Base-by-base conservation (phyloP, 169 alveolate species). In the Eimeria praecox region DNA sequence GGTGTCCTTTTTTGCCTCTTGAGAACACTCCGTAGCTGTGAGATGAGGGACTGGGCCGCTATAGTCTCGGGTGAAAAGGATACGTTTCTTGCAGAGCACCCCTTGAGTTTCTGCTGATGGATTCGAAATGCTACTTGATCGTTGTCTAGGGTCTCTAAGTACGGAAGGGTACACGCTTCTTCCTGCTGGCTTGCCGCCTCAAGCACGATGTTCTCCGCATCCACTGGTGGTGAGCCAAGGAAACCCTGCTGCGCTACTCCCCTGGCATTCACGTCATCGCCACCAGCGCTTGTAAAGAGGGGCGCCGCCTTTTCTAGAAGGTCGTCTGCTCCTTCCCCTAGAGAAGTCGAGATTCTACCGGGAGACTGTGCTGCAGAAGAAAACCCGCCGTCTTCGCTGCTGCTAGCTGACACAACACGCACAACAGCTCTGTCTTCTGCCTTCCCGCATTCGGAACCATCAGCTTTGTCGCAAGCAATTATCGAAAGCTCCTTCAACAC, bases 401-500 rank as follows among this genome's bases (percentile, higher is more conserved):
- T 83, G 64, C 80, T 10, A 12, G 38, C 64, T 9, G 30, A 62
- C 64, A 62, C 78, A 62, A 87, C 24, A 46, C 93, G 93, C 59
- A 35, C 52, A 35, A 59, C 30, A 38, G 52, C 40, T 33, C 71
- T 52, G 46, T 52, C 71, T 46, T 52, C 71, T 35, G 49, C 69
- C 12, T 49, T 33, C 9, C 62, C 77, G 56, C 46, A 16, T 12
- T 62, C 80, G 8, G 40, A 5, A 3, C n/a, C 93, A 33, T 35
- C 83, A 62, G 59, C 66, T 40, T 27, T 38, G 18, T 62, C 93
- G 30, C 10, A 16, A 3, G 38, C 82, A 42, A 14, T 42, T 22
- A 62, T 20, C 62, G 82, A 40, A 44, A 87, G 82, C 27, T 87
- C 93, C 93, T 87, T 87, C 56, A 87, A 40, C 38, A 86, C 92